A percentile compares a stretch with the other conserved stretches of the same genome.
These are phyloP conservation scores for Escallonia herrerae DNA, from an alignment of 129 eudicot species.

Conservation along the genomic window DNA sequence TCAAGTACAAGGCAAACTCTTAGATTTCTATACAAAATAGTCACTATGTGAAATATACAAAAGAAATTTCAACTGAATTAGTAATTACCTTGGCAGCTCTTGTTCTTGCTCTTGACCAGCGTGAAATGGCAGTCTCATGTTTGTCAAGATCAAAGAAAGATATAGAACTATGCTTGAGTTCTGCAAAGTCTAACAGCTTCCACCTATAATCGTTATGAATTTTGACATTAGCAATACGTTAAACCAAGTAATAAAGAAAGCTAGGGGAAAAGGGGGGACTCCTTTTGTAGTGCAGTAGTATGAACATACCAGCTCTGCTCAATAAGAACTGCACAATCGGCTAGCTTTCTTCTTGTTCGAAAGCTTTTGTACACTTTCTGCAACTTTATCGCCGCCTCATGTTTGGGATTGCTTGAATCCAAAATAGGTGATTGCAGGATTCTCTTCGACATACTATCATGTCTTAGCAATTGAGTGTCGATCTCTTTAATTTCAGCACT, in stretches of 20 bases:
- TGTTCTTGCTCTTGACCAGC: constrained; percentile 97
- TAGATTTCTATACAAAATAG: background rate
- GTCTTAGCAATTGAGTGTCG: constrained; percentile 23
- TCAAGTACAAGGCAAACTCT: background rate
- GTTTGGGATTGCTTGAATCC: constrained; percentile 54
- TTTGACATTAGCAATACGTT: background rate
- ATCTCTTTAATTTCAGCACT: constrained; percentile 5
- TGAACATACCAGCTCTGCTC: constrained; percentile 83
- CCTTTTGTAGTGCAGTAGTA: background rate
- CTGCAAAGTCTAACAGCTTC: constrained; percentile 92
- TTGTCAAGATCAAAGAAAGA: constrained; percentile 89
- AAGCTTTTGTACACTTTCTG: constrained; percentile 98
- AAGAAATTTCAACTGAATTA: background rate
- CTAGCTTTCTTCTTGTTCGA: constrained; percentile 88
- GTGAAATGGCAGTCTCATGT: constrained; percentile 84
- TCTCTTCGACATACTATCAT: constrained; percentile 18
- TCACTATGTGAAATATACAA: background rate
- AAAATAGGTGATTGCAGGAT: constrained; percentile 15
- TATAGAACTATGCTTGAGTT: constrained; percentile 77
- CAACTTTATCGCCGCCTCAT: constrained; percentile 88
- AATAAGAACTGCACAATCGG: constrained; percentile 89
- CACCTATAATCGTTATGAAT: constrained; percentile 42
- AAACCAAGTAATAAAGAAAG: constrained; percentile 8
- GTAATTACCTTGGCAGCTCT: constrained; percentile 86
- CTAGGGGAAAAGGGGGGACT: no score